Base-by-base conservation (phyloP, 768 basidiomycete genomes). In the Boletus barrowsii region DNA sequence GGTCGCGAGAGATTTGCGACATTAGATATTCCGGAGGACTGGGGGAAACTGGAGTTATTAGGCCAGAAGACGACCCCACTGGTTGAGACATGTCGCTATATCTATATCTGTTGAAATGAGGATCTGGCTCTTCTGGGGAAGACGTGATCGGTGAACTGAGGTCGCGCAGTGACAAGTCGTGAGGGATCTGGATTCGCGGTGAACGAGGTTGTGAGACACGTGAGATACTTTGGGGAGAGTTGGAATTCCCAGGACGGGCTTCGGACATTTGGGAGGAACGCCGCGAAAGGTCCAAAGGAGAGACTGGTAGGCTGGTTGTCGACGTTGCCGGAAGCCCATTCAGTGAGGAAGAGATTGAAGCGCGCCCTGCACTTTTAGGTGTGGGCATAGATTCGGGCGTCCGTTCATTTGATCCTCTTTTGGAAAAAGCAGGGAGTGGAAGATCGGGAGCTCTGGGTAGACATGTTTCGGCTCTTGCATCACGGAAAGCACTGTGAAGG, bases 401-500 rank as follows among this genome's bases (percentile, higher is more conserved):
- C 10, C 35, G 47, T 4, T 4, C 18, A 7, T 17, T 20, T 10
- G 58, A 55, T n/a, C 8, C 24, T 33, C 42, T 59, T 32, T 5
- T 42, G 15, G 55, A 1, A 10, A 22, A 49, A 10, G 40, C 8
- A 24, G 65, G 69, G n/a, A 62, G 67, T 0, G 67, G 69, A 13
- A 70, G 51, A 49, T 63, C 62, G 0, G 51, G 63, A 2, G 71
- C 49, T 18, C 62, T 62, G 7, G 69, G 69, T 3, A 70, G 56
- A 37, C 13, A 63, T 0, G 69, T 70, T 40, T 54, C 48, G 29
- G 69, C 69, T 54, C 69, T 68, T 14, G 69, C 69, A 41, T 72
- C 67, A 22, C 70, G 69, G 24, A 70, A 70, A n/a, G 71, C 69
- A 30, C 41, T 35, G 39, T 70, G 69, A 0, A 70, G 43, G 39